Evolutionary conservation across 1,139 yeast species (phyloP).

Genomic region (Saccharomyces uvarum): DNA sequence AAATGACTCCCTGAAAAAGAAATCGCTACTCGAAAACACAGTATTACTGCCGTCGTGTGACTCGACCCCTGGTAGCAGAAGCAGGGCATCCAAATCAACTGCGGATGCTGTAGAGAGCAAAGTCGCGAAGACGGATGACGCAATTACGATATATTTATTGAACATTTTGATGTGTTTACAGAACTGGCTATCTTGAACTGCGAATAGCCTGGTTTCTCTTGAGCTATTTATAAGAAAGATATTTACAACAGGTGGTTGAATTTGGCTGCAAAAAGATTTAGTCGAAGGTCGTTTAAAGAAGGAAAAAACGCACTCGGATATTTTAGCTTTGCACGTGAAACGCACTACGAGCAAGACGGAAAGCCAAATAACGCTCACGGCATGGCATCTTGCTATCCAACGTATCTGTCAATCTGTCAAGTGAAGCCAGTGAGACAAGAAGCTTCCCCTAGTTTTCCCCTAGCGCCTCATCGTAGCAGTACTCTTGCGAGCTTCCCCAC

Average conservation of each 20-base stretch:
- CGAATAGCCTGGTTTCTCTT: neutral
- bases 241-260: neutral
- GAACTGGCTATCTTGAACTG: neutral
- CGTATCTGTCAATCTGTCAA: neutral
- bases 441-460: neutral
- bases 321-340: neutral
- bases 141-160: neutral
- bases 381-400: neutral
- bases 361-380: neutral
- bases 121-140: neutral
- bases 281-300: neutral
- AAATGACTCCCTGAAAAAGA: too few species aligned
- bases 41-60: neutral
- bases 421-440: neutral
- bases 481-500: neutral
- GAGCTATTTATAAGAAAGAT: neutral
- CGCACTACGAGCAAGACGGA: neutral
- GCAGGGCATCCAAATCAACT: neutral
- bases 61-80: neutral
- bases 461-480: neutral
- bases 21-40: neutral
- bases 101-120: neutral
- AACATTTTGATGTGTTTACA: neutral
- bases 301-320: neutral
- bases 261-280: neutral